Conservation (phyloP, 2,329 filamentous ascomycete genomes). For the Colletotrichum orchidophilum region DNA sequence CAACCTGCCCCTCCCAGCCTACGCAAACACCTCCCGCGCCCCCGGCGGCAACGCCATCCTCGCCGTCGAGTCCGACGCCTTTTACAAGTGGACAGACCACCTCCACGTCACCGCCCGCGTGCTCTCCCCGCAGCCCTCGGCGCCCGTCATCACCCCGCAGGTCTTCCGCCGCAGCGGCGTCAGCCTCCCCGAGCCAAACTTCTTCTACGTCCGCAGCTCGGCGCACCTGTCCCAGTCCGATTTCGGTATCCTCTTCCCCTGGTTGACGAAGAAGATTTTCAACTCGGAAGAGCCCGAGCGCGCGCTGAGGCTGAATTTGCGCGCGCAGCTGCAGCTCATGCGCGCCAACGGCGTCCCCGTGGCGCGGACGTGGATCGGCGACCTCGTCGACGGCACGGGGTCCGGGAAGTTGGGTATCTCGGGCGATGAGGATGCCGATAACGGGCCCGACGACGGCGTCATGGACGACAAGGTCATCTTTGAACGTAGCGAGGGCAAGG, state of each 20-base stretch:
- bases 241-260: slow-evolving; percentile 84
- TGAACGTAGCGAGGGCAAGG: slow-evolving; percentile 48
- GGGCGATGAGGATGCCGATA: slow-evolving; percentile 25
- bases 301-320: slow-evolving; percentile 59
- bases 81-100: slow-evolving; percentile 81
- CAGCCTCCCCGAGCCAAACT: slow-evolving; percentile 63
- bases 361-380: slow-evolving; percentile 57
- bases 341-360: slow-evolving; percentile 60
- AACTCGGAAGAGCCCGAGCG: slow-evolving; percentile 66
- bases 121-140: slow-evolving; percentile 65
- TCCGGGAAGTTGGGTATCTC: slow-evolving; percentile 43
- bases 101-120: slow-evolving; percentile 73
- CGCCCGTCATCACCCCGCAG: slow-evolving; percentile 50
- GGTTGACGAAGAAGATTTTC: slow-evolving; percentile 68
- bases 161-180: slow-evolving; percentile 53
- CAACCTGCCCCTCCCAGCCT: slow-evolving; percentile 78
- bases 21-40: slow-evolving; percentile 59
- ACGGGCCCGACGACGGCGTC: slow-evolving; percentile 47
- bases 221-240: slow-evolving; percentile 87
- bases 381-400: slow-evolving; percentile 58
- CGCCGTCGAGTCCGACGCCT: slow-evolving; percentile 78
- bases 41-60: slow-evolving; percentile 69
- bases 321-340: slow-evolving; percentile 61
- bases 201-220: slow-evolving; percentile 79
- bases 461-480: slow-evolving; percentile 62